Conservation (phyloP, 1,284 basidiomycete species). For the Fomitopsis betulina region DNA sequence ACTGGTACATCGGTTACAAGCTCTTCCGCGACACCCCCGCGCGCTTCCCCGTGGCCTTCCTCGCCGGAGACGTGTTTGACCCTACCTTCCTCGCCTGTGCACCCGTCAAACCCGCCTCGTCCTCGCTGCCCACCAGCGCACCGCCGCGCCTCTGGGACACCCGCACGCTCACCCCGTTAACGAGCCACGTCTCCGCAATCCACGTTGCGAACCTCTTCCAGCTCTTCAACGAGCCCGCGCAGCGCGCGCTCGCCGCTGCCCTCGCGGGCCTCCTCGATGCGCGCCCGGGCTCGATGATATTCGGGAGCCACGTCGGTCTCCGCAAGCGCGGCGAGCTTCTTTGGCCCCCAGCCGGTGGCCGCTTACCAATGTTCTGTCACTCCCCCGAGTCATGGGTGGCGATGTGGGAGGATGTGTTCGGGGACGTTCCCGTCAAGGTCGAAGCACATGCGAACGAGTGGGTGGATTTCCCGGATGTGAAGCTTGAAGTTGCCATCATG, state of each 20-base stretch:
- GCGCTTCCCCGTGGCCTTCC: constrained; percentile 40
- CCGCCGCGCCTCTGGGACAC: constrained; percentile 30
- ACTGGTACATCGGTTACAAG: constrained; percentile 31
- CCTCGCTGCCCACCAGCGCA: constrained; percentile 17
- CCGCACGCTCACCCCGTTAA: constrained; percentile 38
- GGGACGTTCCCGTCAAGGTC: too few relatives aligned
- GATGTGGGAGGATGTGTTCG: too few relatives aligned
- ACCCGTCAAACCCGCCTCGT: constrained; percentile 21
- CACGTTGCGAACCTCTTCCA: constrained; percentile 49
- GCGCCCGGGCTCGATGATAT: constrained; percentile 32
- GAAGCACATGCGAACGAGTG: too few relatives aligned
- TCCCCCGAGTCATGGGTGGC: too few relatives aligned
- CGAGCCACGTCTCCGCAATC: constrained; percentile 41
- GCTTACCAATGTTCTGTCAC: too few relatives aligned
- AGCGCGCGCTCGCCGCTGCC: constrained; percentile 34
- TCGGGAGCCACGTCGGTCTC: constrained; percentile 19
- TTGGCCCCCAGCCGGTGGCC: too few relatives aligned
- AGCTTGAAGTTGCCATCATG: too few relatives aligned
- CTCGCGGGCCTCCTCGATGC: constrained; percentile 37
- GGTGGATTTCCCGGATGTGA: not conserved
- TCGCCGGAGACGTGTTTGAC: constrained; percentile 44
- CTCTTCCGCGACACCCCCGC: constrained; percentile 29
- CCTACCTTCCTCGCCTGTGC: constrained; percentile 22
- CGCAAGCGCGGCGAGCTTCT: too few relatives aligned
- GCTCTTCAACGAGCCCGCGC: constrained; percentile 41